A percentile compares a stretch with the other conserved stretches of the same genome.
Evolutionary conservation across 345 rosid genomes (phyloP).

Genomic region (Linum tenue): DNA sequence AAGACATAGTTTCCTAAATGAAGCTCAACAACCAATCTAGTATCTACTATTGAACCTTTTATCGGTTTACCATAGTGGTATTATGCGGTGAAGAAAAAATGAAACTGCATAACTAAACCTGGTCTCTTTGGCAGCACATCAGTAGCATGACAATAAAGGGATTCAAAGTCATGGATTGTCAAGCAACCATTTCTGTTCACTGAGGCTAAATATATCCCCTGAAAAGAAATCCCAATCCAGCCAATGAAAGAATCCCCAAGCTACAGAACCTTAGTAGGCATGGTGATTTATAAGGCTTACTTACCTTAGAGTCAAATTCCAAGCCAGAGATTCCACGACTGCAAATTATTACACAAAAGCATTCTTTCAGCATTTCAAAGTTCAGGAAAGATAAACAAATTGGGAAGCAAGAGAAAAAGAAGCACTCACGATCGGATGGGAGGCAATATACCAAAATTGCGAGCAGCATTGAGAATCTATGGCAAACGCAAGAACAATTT

Average conservation of each 20-base stretch:
- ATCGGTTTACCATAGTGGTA: neutral
- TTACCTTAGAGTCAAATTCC: constrained; percentile 78
- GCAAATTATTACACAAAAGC: constrained; percentile 11
- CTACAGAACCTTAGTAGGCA: neutral
- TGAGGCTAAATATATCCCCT: constrained; percentile 80
- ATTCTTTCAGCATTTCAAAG: constrained; percentile 3
- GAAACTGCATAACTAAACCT: neutral
- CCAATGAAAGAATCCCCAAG: neutral
- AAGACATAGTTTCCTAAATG: neutral
- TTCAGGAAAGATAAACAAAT: neutral
- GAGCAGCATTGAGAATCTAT: constrained; percentile 2
- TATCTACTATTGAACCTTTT: neutral
- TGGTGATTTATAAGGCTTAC: neutral
- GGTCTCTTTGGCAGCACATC: constrained; percentile 5
- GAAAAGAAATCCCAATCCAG: constrained; percentile 7
- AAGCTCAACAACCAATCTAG: neutral
- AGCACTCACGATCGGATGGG: constrained; percentile 21
- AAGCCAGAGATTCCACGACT: constrained; percentile 60
- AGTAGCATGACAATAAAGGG: constrained; percentile 52
- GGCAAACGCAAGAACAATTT: too few species aligned
- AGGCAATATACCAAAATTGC: neutral
- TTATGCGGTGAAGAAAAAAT: neutral
- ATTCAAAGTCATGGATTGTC: constrained; percentile 80
- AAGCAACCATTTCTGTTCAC: constrained; percentile 77
- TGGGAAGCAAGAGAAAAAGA: neutral